Evolutionary conservation across 257 asterid species (phyloP), one percentile per base, ranked within the genome.

Genomic region (Paulownia fortunei): DNA sequence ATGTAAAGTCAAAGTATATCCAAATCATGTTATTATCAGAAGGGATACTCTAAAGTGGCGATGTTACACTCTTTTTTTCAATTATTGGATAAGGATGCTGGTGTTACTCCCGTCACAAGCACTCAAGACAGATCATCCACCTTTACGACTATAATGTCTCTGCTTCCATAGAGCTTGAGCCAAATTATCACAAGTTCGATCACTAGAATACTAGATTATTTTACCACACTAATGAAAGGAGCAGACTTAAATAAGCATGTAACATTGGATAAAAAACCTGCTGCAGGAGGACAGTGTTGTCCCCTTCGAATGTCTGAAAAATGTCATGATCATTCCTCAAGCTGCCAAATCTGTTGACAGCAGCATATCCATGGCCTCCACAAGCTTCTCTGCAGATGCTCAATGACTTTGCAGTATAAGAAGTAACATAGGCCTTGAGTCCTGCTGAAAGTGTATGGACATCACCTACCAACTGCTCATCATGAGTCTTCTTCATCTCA

Each of bases 301-400:
- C 99, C 82, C 99, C 99, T 91, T 96, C 99, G 82, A 96, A 95
- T 34, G 99, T 95, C 87, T 95, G 99, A 82, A 95, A 95, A 42
- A 95, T 93, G 82, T 95, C 98, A 64, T 95, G 99, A 79, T 95
- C 99, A 81, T 95, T 95, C 91, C 99, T 90, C 88, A 95, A 90
- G 81, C 89, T 89, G 23, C 98, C 99, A 80, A 95, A 95, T 77
- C 98, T 80, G 72, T 95, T 95, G 42, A 95, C 97, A 72, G 99
- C 98, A 19, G 99, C 99, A 85, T 95, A 95, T 73, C 99, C 99
- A 82, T 95, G 99, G 49, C 99, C 99, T 34, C 99, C 99, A 84
- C 98, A 93, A 73, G 99, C 86, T 85, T 95, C 99, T 84, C 98
- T 86, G 80, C 99, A 96, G 49, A 81, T 85, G 83, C 97, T 96